Conservation (phyloP, 306 rosid species). For the Inga oerstediana region DNA sequence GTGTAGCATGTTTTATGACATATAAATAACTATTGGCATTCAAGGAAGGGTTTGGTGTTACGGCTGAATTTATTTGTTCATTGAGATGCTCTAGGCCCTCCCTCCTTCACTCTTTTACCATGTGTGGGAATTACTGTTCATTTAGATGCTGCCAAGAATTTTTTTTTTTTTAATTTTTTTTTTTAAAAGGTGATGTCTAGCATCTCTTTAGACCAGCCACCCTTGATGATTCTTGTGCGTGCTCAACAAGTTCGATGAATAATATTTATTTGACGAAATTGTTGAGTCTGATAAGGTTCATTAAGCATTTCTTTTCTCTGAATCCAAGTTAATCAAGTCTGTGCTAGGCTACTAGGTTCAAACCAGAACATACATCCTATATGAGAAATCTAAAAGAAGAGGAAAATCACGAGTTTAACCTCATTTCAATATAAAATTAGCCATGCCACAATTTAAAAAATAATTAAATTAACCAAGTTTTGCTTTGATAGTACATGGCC, state of each 20-base stretch:
- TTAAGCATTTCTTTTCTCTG: neutral
- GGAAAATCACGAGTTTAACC: neutral
- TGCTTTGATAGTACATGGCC: neutral
- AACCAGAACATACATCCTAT: neutral
- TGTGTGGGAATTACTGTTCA: constrained; percentile 11
- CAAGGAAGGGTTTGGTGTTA: constrained; percentile 45
- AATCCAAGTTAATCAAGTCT: neutral
- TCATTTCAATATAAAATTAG: neutral
- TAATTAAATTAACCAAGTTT: neutral
- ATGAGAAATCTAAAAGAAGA: too few species aligned
- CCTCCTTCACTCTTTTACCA: neutral
- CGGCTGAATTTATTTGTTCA: constrained; percentile 24
- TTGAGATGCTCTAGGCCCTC: constrained; percentile 5
- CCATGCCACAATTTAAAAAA: neutral
- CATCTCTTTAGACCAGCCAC: constrained; percentile 14
- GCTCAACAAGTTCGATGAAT: neutral
- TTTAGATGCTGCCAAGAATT: neutral
- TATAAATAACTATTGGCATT: constrained; percentile 46
- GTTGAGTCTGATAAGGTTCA: neutral
- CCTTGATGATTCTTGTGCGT: neutral
- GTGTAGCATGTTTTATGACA: constrained; percentile 53
- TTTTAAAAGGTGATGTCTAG: neutral
- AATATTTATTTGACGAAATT: neutral
- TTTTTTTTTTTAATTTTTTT: neutral
- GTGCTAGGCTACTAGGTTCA: neutral